Evolutionary conservation across 129 eudicot genomes (phyloP).

Genomic region (Centella asiatica): DNA sequence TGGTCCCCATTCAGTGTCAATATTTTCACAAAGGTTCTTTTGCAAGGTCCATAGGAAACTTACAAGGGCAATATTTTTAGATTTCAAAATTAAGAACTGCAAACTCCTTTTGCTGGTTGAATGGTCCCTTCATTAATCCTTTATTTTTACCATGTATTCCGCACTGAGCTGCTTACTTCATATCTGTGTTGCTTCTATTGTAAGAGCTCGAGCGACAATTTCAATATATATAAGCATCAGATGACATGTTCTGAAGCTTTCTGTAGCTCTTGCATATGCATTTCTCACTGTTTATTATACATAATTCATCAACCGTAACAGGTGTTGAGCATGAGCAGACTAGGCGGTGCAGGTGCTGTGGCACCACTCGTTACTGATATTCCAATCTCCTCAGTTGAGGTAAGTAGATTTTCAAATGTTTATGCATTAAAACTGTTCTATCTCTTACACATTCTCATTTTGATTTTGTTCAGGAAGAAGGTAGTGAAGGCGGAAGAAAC

Average conservation of each 20-base stretch:
- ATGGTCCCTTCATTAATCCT: not conserved
- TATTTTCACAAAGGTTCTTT: not conserved
- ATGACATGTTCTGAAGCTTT: not conserved
- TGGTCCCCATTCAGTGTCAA: not conserved
- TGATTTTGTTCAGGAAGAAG: slow-evolving; percentile 52
- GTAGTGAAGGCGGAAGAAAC: slow-evolving; percentile 61
- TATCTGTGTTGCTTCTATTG: too few relatives aligned
- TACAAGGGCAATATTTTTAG: not conserved
- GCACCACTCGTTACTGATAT: slow-evolving; percentile 96
- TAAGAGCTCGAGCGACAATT: too few relatives aligned
- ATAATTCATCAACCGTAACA: slow-evolving; percentile 20
- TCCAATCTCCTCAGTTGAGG: slow-evolving; percentile 87
- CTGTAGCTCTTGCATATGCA: not conserved
- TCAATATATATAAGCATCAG: too few relatives aligned
- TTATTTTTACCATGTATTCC: not conserved
- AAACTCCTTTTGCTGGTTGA: not conserved
- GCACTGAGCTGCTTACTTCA: not conserved
- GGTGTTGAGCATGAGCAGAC: slow-evolving; percentile 98
- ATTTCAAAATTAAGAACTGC: not conserved
- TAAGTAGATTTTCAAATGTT: slow-evolving; percentile 14
- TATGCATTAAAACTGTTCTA: too few relatives aligned
- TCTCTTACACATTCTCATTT: not conserved
- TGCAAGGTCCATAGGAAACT: not conserved
- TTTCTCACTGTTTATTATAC: not conserved
- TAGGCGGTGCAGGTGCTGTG: slow-evolving; percentile 96